Percentiles rank a stretch among this genome's conserved stretches.
Conservation (phyloP, 768 basidiomycete genomes). For the Dendrothele bispora region DNA sequence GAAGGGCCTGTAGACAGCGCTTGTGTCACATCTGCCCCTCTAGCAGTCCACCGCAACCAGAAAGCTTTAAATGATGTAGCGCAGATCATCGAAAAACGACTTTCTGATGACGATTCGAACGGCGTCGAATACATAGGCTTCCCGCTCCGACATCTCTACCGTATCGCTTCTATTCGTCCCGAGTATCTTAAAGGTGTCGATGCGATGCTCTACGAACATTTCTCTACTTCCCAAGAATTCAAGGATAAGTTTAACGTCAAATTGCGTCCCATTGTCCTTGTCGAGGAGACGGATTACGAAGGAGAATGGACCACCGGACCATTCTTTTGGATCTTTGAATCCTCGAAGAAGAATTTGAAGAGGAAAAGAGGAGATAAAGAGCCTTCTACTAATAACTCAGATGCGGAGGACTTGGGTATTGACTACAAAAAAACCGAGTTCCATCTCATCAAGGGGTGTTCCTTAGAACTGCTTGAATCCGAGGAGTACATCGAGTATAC, state of each 20-base stretch:
- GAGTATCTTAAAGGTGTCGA: slow-evolving; percentile 18
- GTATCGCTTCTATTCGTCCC: slow-evolving; percentile 11
- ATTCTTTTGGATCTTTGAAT: no score
- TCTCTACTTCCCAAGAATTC: slow-evolving; percentile 1
- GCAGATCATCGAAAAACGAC: no score
- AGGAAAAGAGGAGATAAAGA: no score
- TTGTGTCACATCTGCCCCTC: no score
- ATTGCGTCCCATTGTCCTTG: no score
- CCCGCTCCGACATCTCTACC: slow-evolving; percentile 15
- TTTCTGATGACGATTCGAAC: no score
- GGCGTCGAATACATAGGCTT: slow-evolving; percentile 9
- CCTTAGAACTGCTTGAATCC: neutral
- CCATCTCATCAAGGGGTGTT: neutral
- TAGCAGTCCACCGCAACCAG: no score
- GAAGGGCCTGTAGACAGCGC: no score
- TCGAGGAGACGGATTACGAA: neutral
- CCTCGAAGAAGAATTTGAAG: no score
- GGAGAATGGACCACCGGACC: neutral
- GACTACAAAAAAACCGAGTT: neutral
- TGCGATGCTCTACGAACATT: slow-evolving; percentile 10
- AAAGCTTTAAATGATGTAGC: no score
- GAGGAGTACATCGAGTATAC: neutral
- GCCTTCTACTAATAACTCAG: neutral
- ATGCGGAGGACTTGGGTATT: neutral
- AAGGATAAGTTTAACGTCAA: no score